Percentiles rank a stretch among this genome's conserved stretches.
These are phyloP conservation scores for Mycena pura DNA, from an alignment of 768 basidiomycete species.

Conservation along the genomic window DNA sequence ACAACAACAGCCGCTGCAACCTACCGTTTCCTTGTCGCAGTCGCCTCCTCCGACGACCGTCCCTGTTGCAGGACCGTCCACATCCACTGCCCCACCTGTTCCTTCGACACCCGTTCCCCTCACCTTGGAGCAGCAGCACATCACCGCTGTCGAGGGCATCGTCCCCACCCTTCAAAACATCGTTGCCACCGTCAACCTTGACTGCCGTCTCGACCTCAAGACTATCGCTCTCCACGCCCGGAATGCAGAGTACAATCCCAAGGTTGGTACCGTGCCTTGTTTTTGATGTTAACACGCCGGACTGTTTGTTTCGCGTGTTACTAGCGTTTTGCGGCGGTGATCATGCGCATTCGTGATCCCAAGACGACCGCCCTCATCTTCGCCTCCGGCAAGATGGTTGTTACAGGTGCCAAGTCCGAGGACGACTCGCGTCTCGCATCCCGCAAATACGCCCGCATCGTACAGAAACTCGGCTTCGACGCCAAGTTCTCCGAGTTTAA, in stretches of 20 bases:
- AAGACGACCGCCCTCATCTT: constrained; percentile 99
- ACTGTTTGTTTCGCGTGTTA: constrained; percentile 56
- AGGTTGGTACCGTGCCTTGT: constrained; percentile 78
- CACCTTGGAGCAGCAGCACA: constrained; percentile 91
- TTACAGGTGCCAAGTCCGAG: constrained; percentile 98
- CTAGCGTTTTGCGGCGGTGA: constrained; percentile 99
- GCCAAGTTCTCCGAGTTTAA: constrained; percentile 99
- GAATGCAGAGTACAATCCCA: constrained; percentile 98
- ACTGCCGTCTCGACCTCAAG: constrained; percentile 96
- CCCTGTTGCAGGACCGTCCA: constrained; percentile 64
- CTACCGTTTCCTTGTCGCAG: constrained; percentile 38
- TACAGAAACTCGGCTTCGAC: constrained; percentile 99
- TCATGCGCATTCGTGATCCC: constrained; percentile 99
- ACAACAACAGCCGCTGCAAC: constrained; percentile 33
- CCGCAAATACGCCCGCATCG: constrained; percentile 98
- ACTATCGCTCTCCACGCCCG: constrained; percentile 97
- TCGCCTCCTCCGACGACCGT: constrained; percentile 39
- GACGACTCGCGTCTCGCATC: constrained; percentile 97
- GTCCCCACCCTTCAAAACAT: constrained; percentile 99
- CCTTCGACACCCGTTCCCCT: constrained; percentile 76
- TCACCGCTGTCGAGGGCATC: constrained; percentile 96
- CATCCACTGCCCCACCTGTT: constrained; percentile 54
- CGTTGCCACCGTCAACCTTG: constrained; percentile 97
- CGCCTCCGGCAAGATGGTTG: constrained; percentile 99
- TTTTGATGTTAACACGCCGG: constrained; percentile 59